Conservation (phyloP, 805 yeast species). For the Tetrapisispora arboricola region DNA sequence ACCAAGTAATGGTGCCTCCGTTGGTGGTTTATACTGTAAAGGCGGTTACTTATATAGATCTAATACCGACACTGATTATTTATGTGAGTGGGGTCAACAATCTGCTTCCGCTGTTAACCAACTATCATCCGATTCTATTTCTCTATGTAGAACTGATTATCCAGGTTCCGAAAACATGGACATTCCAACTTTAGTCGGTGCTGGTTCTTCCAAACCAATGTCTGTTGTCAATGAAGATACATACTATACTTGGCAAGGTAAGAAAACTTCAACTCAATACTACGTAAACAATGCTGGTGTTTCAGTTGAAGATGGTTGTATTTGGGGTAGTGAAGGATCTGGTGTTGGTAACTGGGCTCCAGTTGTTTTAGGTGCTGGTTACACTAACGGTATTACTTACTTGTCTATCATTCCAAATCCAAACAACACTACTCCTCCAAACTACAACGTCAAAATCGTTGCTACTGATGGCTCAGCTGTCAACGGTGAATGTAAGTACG, state of each 20-base stretch:
- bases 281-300: constrained; percentile 97
- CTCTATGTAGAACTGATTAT: constrained; percentile 96
- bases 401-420: constrained; percentile 92
- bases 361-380: constrained; percentile 87
- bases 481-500: constrained; percentile 71
- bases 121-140: constrained; percentile 48
- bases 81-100: constrained; percentile 82
- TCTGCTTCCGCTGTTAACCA: constrained; percentile 61
- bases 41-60: constrained; percentile 77
- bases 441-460: constrained; percentile 70
- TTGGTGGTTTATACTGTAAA: constrained; percentile 88
- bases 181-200: constrained; percentile 73
- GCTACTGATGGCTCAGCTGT: constrained; percentile 56
- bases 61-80: constrained; percentile 51
- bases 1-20: constrained; percentile 80
- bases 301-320: constrained; percentile 79
- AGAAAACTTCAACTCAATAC: constrained; percentile 85
- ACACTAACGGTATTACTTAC: constrained; percentile 60
- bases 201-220: constrained; percentile 55
- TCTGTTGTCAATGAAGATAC: constrained; percentile 69
- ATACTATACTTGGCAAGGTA: constrained; percentile 78
- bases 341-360: constrained; percentile 98
- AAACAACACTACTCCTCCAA: constrained; percentile 60
- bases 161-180: constrained; percentile 99
- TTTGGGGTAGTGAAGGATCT: constrained; percentile 78